Conservation (phyloP, 768 basidiomycete genomes). For the Cantharellus anzutake region DNA sequence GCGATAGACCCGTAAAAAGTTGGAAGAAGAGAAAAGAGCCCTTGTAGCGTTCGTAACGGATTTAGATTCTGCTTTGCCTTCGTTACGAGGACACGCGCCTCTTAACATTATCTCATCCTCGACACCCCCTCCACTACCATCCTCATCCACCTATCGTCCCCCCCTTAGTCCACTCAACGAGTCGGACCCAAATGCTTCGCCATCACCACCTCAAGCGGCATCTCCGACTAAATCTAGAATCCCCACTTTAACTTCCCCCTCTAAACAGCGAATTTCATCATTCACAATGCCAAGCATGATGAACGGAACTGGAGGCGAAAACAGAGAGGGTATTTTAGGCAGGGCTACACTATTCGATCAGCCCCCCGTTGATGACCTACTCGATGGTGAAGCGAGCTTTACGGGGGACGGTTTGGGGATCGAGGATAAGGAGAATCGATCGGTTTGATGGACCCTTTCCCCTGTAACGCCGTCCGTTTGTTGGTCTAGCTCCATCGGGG, state of each 20-base stretch:
- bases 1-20: slow-evolving; percentile 31
- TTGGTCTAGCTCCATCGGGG: too few species aligned
- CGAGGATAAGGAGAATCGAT: not conserved
- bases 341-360: not conserved
- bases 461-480: too few species aligned
- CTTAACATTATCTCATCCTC: not conserved
- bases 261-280: not conserved
- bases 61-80: slow-evolving; percentile 30
- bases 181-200: not conserved
- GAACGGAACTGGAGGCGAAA: not conserved
- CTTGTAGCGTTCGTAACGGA: slow-evolving; percentile 65
- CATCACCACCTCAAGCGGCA: not conserved
- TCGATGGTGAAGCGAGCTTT: not conserved
- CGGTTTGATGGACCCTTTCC: not conserved
- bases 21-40: slow-evolving; percentile 64
- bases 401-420: not conserved
- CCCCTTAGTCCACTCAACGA: slow-evolving; percentile 4
- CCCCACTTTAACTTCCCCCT: not conserved
- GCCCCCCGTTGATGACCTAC: not conserved
- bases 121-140: not conserved
- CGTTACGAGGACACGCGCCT: not conserved
- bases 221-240: not conserved
- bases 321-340: too few species aligned
- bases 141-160: slow-evolving; percentile 3
- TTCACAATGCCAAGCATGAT: not conserved